These are phyloP conservation scores for Laburnicola sp. DNA, from an alignment of 2,329 filamentous ascomycete genomes.

Conservation along the genomic window DNA sequence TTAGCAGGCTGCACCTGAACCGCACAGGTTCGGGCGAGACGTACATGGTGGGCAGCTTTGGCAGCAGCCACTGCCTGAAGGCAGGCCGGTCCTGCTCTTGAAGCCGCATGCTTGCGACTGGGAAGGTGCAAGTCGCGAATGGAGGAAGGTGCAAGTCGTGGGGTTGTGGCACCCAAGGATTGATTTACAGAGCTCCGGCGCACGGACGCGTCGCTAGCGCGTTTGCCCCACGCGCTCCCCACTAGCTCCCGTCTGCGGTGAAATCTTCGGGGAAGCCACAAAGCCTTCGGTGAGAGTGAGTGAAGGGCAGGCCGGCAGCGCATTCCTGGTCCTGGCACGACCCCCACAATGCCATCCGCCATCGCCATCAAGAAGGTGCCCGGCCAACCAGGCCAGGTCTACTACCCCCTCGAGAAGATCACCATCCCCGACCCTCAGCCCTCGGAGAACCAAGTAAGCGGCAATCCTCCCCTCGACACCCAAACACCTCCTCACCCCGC, in stretches of 20 bases:
- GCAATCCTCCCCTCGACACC: neutral
- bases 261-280: too few species aligned
- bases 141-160: too few species aligned
- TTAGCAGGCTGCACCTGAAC: neutral
- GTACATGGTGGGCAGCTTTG: conserved; percentile 74
- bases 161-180: too few species aligned
- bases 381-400: conserved; percentile 85
- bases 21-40: conserved; percentile 34
- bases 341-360: conserved; percentile 52
- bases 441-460: conserved; percentile 34
- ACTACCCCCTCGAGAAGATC: conserved; percentile 64
- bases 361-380: conserved; percentile 70
- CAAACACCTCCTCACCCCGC: neutral
- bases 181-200: too few species aligned
- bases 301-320: too few species aligned
- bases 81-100: conserved; percentile 58
- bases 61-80: conserved; percentile 77
- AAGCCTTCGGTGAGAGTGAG: too few species aligned
- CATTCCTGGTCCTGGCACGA: too few species aligned
- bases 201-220: too few species aligned
- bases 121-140: too few species aligned
- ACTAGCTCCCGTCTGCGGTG: too few species aligned
- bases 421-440: conserved; percentile 33
- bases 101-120: conserved; percentile 54
- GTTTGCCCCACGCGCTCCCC: too few species aligned